Base-by-base conservation (phyloP, 2,329 filamentous ascomycete species). In the Simplicillium sp. region DNA sequence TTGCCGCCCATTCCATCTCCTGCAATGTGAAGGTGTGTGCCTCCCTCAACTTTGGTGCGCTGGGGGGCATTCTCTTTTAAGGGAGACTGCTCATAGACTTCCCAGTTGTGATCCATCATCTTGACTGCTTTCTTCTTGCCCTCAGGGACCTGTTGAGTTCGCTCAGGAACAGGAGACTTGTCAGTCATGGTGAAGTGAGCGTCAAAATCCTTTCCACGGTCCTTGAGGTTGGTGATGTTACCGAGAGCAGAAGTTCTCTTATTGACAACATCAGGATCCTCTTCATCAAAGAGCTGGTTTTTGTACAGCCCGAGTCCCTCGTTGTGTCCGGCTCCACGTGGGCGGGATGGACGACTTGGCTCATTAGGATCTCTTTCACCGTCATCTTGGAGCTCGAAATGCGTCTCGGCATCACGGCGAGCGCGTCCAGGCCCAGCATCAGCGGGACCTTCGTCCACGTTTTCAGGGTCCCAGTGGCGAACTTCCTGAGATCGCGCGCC, bases 311-410 rank as follows among this genome's bases (percentile, higher is more conserved):
- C 56, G 34, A 82, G 66, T 7, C 82, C 82, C 42, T 77, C 77
- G 60, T 87, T 87, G 43, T 80, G 73, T 31, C 63, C 70, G n/a
- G 69, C 61, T 35, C 75, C 77, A 42, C 68, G 71, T 39, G 69
- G 70, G 42, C 68, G 71, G 40, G 69, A 70, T 38, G 68, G 66
- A 37, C 60, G 62, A 38, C 62, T 55, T 37, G 60, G 54, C 34
- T 66, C 63, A 41, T 72, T 67, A 7, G 66, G 70, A 13, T 69
- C 64, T 38, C 76, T 75, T 29, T 74, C 74, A 37, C 77, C 80
- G 42, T 89, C 81, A 56, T 97, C 89, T 40, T 77, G 70, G 53
- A 96, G 75, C 46, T 92, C 80, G 55, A 95, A 96, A 61, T 97
- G 87, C 2, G 80, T 66, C 55, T 89, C 80, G 14, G 84, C 82